A percentile compares a stretch with the other conserved stretches of the same genome.
These are phyloP conservation scores for Phoma sp. DNA, from an alignment of 2,329 filamentous ascomycete species.

Conservation along the genomic window DNA sequence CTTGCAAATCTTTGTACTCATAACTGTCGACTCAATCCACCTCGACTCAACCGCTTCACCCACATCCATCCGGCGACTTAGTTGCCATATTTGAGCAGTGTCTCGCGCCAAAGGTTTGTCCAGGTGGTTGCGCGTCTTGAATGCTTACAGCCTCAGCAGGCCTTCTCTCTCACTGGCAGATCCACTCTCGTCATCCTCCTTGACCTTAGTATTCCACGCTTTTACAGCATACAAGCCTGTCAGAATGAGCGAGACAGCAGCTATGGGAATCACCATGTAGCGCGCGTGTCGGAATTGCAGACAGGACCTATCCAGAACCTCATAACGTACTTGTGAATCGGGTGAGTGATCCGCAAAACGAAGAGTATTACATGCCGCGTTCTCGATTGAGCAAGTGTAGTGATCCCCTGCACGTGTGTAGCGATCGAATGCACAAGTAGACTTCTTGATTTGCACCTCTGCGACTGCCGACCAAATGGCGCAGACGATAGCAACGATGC, in stretches of 20 bases:
- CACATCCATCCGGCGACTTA: too few relatives aligned
- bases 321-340: too few relatives aligned
- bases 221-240: not conserved
- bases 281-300: not conserved
- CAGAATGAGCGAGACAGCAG: not conserved
- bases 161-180: too few relatives aligned
- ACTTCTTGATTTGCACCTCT: not conserved
- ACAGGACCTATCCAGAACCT: not conserved
- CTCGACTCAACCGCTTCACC: too few relatives aligned
- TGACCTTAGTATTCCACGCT: not conserved
- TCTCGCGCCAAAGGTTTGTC: too few relatives aligned
- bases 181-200: not conserved
- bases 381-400: conserved; percentile 4
- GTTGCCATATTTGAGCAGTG: too few relatives aligned
- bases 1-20: too few relatives aligned
- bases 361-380: not conserved
- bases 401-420: not conserved
- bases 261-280: not conserved
- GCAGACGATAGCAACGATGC: not conserved
- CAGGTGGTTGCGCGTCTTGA: too few relatives aligned
- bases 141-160: too few relatives aligned
- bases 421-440: not conserved
- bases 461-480: not conserved
- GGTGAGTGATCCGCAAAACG: too few relatives aligned
- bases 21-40: too few relatives aligned